Evolutionary conservation across 768 basidiomycete species (phyloP), one percentile per base, ranked within the genome.

Genomic region (Podaxis sp.): DNA sequence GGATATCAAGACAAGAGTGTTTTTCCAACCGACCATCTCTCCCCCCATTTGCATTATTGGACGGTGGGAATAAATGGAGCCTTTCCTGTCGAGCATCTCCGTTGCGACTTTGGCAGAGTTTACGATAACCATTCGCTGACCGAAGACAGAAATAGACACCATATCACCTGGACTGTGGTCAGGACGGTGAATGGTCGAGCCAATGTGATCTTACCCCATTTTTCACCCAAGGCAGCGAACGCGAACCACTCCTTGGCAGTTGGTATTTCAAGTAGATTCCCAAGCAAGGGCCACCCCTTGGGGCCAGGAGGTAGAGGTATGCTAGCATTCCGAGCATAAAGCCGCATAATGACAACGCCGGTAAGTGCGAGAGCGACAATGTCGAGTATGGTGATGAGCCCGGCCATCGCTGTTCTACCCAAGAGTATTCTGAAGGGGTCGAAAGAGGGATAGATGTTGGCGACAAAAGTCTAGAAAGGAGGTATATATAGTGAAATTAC

Each of bases 51-150:
- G 71, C 51, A 76, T 65, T 13, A 73, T 58, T 0, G 85, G 82
- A 35, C 85, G 74, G 68, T 85, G 83, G 16, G 85, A 86, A 64
- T 85, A 84, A 28, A 79, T 76, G 13, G 75, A 70, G 36, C 83
- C 79, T 58, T 78, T 81, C 62, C 77, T 79, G 36, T 84, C 79
- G 25, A 85, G 77, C 70, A 84, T 71, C 25, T 82, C 79, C n/a
- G 72, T 65, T 2, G 82, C 82, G 1, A 65, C 57, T 25, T 76
- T 65, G 5, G 62, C 65, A 0, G 73, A 76, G 65, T 82, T 84
- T 27, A 84, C 35, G 55, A 84, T 66, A 36, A 84, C 47, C 42
- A 81, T 73, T 46, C 73, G 74, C 59, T 82, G 80, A 3, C 76
- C 80, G 14, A 83, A 72, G 13, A 81, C 65, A 11, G 78, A 77